phyloP scores from a whole-genome alignment of 169 alveolate genomes.

The Plasmodium cynomolgi region DNA sequence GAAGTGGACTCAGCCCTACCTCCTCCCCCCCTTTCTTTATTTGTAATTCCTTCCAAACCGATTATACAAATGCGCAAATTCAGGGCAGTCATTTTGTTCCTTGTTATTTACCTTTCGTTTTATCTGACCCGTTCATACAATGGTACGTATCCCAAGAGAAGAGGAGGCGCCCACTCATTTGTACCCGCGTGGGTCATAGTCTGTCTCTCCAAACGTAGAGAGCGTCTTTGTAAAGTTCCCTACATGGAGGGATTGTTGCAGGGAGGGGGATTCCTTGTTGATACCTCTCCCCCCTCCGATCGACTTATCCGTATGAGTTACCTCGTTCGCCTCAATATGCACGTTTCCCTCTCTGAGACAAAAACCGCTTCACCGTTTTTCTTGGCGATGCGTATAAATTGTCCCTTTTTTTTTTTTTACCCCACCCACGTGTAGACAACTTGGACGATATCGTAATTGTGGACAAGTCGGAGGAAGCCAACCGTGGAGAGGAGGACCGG shows the following conservation, averaged over 20 bases:
- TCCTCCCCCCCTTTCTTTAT: not conserved
- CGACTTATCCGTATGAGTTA: not conserved
- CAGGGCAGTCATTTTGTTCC: constrained; percentile 23
- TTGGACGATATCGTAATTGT: constrained; percentile 42
- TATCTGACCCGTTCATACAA: constrained; percentile 28
- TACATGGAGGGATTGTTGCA: not conserved
- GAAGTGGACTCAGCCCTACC: not conserved
- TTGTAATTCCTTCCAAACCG: not conserved
- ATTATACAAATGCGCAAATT: constrained; percentile 31
- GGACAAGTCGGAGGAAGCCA: not conserved
- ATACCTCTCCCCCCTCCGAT: not conserved
- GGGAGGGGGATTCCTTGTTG: not conserved
- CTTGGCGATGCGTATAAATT: not conserved
- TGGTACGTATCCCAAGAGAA: constrained; percentile 33
- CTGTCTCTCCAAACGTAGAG: not conserved
- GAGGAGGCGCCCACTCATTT: not conserved
- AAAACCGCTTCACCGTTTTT: not conserved
- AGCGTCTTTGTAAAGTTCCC: not conserved
- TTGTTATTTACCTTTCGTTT: constrained; percentile 37
- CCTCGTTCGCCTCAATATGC: not conserved
- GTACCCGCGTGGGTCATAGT: not conserved
- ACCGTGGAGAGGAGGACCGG: not conserved
- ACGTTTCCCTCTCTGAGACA: not conserved
- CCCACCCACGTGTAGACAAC: constrained; percentile 3
- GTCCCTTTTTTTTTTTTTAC: not conserved